A percentile compares a stretch with the other conserved stretches of the same genome.
Evolutionary conservation across 148 eudicot species (phyloP).

Genomic region (Rhododendron simsii): DNA sequence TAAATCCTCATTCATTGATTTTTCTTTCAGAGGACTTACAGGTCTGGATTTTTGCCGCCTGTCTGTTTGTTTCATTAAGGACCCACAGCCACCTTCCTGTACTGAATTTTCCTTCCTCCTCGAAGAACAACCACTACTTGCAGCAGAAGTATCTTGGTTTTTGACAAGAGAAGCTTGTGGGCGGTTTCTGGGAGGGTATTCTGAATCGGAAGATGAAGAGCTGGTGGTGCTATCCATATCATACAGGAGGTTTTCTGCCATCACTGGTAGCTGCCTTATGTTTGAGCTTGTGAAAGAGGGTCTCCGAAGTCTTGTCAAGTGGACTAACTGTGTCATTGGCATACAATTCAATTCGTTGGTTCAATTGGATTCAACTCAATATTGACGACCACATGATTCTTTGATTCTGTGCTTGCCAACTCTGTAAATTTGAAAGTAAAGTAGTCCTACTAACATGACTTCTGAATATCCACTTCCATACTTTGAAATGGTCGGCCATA

Average conservation of each 20-base stretch:
- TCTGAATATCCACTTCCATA: background rate
- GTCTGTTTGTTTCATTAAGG: slow-evolving; percentile 19
- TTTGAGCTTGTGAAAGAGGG: slow-evolving; percentile 45
- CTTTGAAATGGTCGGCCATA: background rate
- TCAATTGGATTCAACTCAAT: background rate
- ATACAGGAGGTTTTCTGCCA: slow-evolving; percentile 72
- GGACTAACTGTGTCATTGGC: slow-evolving; percentile 51
- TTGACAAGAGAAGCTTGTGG: slow-evolving; percentile 9
- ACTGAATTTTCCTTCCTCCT: slow-evolving; percentile 24
- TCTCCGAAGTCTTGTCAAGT: slow-evolving; percentile 60
- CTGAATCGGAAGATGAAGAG: slow-evolving; percentile 79
- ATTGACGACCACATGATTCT: background rate
- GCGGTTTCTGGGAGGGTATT: slow-evolving; percentile 29
- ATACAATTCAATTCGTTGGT: background rate
- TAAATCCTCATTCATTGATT: slow-evolving; percentile 41
- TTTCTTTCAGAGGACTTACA: slow-evolving; percentile 59
- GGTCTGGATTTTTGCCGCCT: slow-evolving; percentile 30
- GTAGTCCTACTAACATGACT: background rate
- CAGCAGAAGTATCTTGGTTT: slow-evolving; percentile 12
- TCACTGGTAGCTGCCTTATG: slow-evolving; percentile 32
- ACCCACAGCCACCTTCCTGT: slow-evolving; percentile 14
- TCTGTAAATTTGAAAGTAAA: background rate
- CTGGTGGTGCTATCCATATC: slow-evolving; percentile 80
- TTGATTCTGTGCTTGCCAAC: background rate
- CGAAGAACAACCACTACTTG: slow-evolving; percentile 10